Evolutionary conservation across 2,329 filamentous ascomycete species (phyloP).

Genomic region (Pseudocercospora fuligena): DNA sequence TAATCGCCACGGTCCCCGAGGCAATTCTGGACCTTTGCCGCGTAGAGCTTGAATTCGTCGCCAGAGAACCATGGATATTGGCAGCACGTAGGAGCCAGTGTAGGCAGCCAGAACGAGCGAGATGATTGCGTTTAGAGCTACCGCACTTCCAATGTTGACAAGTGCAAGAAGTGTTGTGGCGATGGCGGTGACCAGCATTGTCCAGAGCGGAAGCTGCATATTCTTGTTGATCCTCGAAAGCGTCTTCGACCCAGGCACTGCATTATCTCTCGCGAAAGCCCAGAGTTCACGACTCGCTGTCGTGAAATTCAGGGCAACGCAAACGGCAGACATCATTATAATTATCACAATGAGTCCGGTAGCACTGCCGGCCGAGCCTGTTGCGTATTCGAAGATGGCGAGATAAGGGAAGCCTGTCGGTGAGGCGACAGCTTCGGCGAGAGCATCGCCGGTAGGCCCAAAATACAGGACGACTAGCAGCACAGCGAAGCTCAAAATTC

Average conservation of each 20-base stretch:
- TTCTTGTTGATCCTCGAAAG: constrained; percentile 1
- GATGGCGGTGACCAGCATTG: background rate
- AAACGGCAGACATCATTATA: background rate
- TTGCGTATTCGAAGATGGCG: constrained; percentile 6
- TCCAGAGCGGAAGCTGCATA: constrained; percentile 1
- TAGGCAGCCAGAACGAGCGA: constrained; percentile 8
- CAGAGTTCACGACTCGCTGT: constrained; percentile 3
- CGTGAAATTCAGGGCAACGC: background rate
- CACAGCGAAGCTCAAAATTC: background rate
- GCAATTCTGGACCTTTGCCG: constrained; percentile 7
- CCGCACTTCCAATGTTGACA: constrained; percentile 10
- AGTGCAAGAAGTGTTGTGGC: constrained; percentile 8
- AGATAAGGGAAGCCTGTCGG: constrained; percentile 7
- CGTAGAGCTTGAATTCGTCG: constrained; percentile 4
- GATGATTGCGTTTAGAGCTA: constrained; percentile 16
- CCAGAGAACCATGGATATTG: constrained; percentile 7
- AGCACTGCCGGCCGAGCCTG: background rate
- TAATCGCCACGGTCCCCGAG: constrained; percentile 8
- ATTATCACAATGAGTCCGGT: background rate
- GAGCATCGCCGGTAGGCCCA: constrained; percentile 2
- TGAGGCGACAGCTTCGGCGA: background rate
- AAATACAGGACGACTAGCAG: constrained; percentile 6
- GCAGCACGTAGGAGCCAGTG: constrained; percentile 6
- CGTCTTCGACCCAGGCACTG: background rate
- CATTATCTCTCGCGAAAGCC: constrained; percentile 5